Conservation (phyloP, 768 basidiomycete genomes). For the Leccinum ochraceum region DNA sequence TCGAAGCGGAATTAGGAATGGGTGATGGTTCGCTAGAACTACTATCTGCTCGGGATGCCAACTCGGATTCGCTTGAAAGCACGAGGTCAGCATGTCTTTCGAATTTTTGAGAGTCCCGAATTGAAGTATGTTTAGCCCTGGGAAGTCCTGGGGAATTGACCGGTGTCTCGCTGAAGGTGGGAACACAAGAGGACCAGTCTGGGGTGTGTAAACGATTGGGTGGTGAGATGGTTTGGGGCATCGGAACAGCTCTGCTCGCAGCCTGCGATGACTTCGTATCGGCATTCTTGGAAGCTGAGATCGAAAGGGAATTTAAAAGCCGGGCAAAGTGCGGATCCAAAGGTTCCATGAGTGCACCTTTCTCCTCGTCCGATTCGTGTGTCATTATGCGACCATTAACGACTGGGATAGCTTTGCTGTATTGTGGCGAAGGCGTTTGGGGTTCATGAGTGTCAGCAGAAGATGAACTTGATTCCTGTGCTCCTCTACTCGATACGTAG, state of each 20-base stretch:
- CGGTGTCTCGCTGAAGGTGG: conserved; percentile 19
- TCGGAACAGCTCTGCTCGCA: conserved; percentile 6
- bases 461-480: conserved; percentile 69
- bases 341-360: conserved; percentile 27
- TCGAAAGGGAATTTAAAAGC: conserved; percentile 59
- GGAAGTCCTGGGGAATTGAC: conserved; percentile 10
- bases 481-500: conserved; percentile 27
- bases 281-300: conserved; percentile 47
- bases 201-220: conserved; percentile 24
- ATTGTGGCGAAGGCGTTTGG: conserved; percentile 64
- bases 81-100: conserved; percentile 5
- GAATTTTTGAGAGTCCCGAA: conserved; percentile 6
- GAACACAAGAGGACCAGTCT: conserved; percentile 36
- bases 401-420: conserved; percentile 41
- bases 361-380: conserved; percentile 37
- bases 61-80: conserved; percentile 2
- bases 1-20: conserved; percentile 2
- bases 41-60: conserved; percentile 2
- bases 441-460: conserved; percentile 61
- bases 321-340: conserved; percentile 74
- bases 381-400: conserved; percentile 19
- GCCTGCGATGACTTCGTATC: conserved; percentile 12
- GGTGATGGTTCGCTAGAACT: conserved; percentile 13
- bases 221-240: conserved; percentile 13
- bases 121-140: conserved; percentile 5